Evolutionary conservation across 73 alveolate genomes (phyloP).

Genomic region (Paramecium caudatum): DNA sequence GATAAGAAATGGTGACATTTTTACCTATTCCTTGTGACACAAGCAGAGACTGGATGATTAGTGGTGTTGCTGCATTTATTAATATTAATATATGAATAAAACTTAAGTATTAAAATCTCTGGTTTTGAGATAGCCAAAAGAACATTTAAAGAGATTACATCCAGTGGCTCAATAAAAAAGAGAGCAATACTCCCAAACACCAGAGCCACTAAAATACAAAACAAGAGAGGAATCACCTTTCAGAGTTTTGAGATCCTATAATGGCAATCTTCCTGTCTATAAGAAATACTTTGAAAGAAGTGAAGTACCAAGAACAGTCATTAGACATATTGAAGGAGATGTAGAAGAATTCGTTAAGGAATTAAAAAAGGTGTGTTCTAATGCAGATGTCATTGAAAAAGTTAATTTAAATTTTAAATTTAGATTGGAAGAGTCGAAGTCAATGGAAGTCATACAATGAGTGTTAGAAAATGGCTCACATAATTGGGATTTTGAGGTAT

Average conservation of each 20-base stretch:
- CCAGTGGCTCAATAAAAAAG: slow-evolving; percentile 54
- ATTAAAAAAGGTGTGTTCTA: slow-evolving; percentile 67
- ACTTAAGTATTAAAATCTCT: slow-evolving; percentile 54
- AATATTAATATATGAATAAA: slow-evolving; percentile 52
- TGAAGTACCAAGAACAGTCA: slow-evolving; percentile 47
- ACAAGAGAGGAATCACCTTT: slow-evolving; percentile 33
- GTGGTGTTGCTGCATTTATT: slow-evolving; percentile 66
- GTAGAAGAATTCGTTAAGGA: slow-evolving; percentile 18
- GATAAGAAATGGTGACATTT: not conserved
- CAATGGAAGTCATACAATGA: slow-evolving; percentile 57
- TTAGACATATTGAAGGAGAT: slow-evolving; percentile 68
- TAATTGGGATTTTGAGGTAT: slow-evolving; percentile 46
- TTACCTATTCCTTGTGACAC: slow-evolving; percentile 31
- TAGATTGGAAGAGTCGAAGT: slow-evolving; percentile 68
- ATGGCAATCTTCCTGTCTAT: slow-evolving; percentile 63
- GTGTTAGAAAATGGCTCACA: slow-evolving; percentile 59
- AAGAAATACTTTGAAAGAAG: slow-evolving; percentile 36
- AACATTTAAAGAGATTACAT: not conserved
- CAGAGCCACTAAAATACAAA: slow-evolving; percentile 38
- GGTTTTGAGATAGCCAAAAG: slow-evolving; percentile 42
- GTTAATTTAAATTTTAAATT: not conserved
- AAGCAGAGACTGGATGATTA: slow-evolving; percentile 3
- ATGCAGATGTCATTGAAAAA: slow-evolving; percentile 63
- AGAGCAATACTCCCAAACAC: slow-evolving; percentile 27
- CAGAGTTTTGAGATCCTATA: slow-evolving; percentile 43